Base-by-base conservation (phyloP, 805 yeast species). In the Lipomyces starkeyi region DNA sequence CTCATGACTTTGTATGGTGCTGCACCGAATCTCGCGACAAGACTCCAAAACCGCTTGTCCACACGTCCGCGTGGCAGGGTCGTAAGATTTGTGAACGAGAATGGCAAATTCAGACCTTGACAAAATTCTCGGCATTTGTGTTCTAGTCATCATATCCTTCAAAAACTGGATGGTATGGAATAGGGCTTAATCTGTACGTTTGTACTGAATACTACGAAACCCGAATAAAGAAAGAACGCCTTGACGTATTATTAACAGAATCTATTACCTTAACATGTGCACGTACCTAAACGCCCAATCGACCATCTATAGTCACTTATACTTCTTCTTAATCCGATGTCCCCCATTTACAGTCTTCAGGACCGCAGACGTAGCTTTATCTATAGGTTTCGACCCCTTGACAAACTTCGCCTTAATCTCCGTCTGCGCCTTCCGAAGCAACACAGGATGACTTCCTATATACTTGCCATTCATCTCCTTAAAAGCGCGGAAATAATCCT, bases 381-480 rank as follows among this genome's bases (percentile, higher is more conserved):
- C 62, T 58, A 43, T 54, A 13, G 67, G 72, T 37, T 68, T 62
- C 7, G 43, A 25, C 1, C 67, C 63, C 58, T 61, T 66, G 17
- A 69, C 66, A 27, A 64, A 56, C 54, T 64, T 64, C 22, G 66
- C 34, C 54, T 69, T 69, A 66, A 69, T 69, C 53, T 69, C 72
- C 9, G 72, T 69, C 56, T 63, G 86, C 0, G 94, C 93, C 67
- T 87, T 80, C 76, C 88, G 87, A 76, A 90, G 78, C 66, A 84
- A 88, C 34, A 90, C 86, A 0, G 95, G 95, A 73, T 88, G 88
- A 73, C 83, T 85, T 1, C 95, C 96, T 59, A 91, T 83, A 72
- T 88, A 89, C 74, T 89, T 88, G 32, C 91, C 91, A 75, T 90
- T 88, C 87, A 89, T 84, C 73, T 88, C 91, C 75, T 86, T 88